These are phyloP conservation scores for Macrophomina pseudophaseolina DNA, from an alignment of 2,329 filamentous ascomycete genomes.

Conservation along the genomic window DNA sequence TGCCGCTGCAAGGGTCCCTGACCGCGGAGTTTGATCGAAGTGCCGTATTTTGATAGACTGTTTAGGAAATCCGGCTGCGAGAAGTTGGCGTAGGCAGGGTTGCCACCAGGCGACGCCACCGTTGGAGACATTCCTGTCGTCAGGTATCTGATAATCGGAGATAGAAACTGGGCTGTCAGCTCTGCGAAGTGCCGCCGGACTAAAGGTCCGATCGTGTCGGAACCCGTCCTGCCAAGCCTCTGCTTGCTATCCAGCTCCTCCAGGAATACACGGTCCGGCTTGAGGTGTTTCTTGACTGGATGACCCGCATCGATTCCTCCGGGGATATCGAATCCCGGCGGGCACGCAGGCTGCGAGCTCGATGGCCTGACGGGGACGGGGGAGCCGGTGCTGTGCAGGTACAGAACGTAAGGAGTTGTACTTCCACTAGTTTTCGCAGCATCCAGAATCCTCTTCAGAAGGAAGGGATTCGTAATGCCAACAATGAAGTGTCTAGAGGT, in stretches of 20 bases:
- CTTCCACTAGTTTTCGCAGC: conserved; percentile 42
- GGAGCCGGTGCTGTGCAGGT: conserved; percentile 43
- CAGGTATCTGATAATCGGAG: conserved; percentile 48
- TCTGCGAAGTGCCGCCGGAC: conserved; percentile 50
- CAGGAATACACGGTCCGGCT: conserved; percentile 42
- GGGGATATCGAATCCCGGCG: conserved; percentile 43
- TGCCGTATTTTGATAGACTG: conserved; percentile 46
- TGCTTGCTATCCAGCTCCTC: conserved; percentile 42
- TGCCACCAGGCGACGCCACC: conserved; percentile 42
- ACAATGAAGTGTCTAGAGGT: conserved; percentile 46
- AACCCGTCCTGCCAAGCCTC: background rate
- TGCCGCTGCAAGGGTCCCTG: conserved; percentile 46
- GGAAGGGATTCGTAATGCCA: conserved; percentile 50
- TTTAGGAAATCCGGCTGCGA: conserved; percentile 43
- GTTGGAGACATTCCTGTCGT: conserved; percentile 40
- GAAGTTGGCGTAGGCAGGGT: conserved; percentile 46
- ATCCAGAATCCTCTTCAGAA: conserved; percentile 45
- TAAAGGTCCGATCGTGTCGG: conserved; percentile 39
- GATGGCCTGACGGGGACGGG: conserved; percentile 44
- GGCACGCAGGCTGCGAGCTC: conserved; percentile 41
- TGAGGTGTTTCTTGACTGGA: conserved; percentile 45
- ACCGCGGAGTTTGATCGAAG: conserved; percentile 45
- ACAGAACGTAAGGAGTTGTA: conserved; percentile 44
- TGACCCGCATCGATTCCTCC: conserved; percentile 46
- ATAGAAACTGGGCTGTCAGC: conserved; percentile 47